These are phyloP conservation scores for Azolla pinnata DNA, from an alignment of 75 land plant genomes.

Conservation along the genomic window DNA sequence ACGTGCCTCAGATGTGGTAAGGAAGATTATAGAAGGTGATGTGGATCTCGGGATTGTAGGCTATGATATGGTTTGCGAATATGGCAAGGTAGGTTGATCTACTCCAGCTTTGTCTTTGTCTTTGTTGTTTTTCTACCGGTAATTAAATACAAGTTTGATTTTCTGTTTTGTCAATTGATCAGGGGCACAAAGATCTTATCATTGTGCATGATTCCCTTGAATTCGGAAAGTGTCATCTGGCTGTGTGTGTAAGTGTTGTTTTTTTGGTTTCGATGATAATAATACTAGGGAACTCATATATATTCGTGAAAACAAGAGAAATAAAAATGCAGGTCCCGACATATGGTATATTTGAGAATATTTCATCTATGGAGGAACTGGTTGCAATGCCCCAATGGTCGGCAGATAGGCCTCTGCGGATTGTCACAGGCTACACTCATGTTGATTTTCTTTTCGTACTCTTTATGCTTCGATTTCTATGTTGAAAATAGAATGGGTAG, in stretches of 20 bases:
- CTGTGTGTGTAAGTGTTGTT: constrained; percentile 58
- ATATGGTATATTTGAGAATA: constrained; percentile 90
- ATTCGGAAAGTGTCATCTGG: constrained; percentile 75
- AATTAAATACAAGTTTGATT: background rate
- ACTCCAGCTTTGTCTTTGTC: background rate
- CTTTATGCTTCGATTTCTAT: too few relatives aligned
- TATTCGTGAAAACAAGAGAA: background rate
- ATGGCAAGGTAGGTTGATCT: constrained; percentile 69
- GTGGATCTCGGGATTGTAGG: constrained; percentile 97
- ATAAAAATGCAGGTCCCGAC: constrained; percentile 60
- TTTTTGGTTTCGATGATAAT: background rate
- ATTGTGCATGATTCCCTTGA: constrained; percentile 73
- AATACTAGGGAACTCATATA: background rate
- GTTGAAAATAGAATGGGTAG: too few relatives aligned
- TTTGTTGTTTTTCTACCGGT: background rate
- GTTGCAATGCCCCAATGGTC: constrained; percentile 89
- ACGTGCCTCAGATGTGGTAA: constrained; percentile 82
- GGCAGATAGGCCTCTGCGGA: constrained; percentile 63
- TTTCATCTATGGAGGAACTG: constrained; percentile 60
- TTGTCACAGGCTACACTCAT: constrained; percentile 77
- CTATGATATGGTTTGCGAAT: constrained; percentile 68
- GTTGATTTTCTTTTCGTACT: constrained; percentile 50
- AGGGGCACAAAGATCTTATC: constrained; percentile 77
- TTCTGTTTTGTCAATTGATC: constrained; percentile 9
- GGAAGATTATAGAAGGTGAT: constrained; percentile 80